Base-by-base conservation (phyloP, 2,329 filamentous ascomycete species). In the Zalaria obscura region DNA sequence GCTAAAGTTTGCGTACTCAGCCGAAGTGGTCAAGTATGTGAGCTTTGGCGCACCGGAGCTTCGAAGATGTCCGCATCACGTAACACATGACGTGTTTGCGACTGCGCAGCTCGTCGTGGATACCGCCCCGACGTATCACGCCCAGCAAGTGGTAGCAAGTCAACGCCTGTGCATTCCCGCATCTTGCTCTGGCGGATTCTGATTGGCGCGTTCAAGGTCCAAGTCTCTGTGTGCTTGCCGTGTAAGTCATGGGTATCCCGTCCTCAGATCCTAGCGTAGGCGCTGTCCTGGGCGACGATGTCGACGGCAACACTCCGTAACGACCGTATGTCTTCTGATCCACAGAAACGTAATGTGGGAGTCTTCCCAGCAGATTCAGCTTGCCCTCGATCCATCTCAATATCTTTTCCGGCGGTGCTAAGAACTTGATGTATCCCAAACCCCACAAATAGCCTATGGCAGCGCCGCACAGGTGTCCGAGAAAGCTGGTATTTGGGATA, bases 281-380 rank as follows among this genome's bases (percentile, higher is more conserved):
- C 10, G 35, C 29, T 10, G 41, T 27, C 45, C 43, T 33, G 40
- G 43, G 28, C 38, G 41, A 35, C 25, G 42, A 49, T 26, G 53
- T 58, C 38, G 48, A 56, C 2, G 88, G 89, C 43, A 96, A 66
- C 9, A 95, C 83, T 2, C 89, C 89, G 53, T 93, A 95, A 40
- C 89, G 74, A 5, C 89, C 89, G 55, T 89, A 94, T 4, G 85
- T 94, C 70, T 94, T 95, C 62, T 94, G 88, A 55, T 96, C 89
- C 10, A 95, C 80, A 43, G 84, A 93, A 38, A 96, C 82, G 55
- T 94, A 96, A 62, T 93, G 85, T 36, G 89, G 89, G 26, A 96
- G 64, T 45, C 86, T 73, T 18, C 78, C 83, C 25, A 94, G 69
- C 6, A 96, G 70, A 55, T 93, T 91, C 45, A 96, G 66, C 58